Evolutionary conservation across 2,329 filamentous ascomycete genomes (phyloP).

Genomic region (Harringtonia aguacate): DNA sequence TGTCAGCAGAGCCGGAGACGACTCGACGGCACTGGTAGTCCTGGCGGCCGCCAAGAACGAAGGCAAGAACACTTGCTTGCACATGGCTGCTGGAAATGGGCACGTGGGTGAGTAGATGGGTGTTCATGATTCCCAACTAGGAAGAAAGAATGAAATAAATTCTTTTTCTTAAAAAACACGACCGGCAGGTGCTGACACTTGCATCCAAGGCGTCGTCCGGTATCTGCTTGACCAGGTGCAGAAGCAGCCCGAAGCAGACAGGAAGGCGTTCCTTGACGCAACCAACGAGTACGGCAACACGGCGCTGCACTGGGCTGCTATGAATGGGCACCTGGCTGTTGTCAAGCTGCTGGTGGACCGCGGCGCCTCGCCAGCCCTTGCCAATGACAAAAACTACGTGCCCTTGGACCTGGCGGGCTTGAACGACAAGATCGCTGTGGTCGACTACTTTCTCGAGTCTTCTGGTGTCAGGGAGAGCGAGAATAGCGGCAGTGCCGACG

Average conservation of each 20-base stretch:
- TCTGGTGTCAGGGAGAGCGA: constrained; percentile 31
- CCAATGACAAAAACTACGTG: constrained; percentile 78
- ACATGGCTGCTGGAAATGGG: constrained; percentile 90
- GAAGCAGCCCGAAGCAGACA: constrained; percentile 25
- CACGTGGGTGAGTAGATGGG: constrained; percentile 52
- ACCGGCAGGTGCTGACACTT: neutral
- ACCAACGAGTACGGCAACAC: constrained; percentile 82
- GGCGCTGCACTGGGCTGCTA: constrained; percentile 82
- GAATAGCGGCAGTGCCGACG: constrained; percentile 10
- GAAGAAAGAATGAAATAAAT: neutral
- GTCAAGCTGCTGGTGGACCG: constrained; percentile 68
- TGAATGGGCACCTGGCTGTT: constrained; percentile 75
- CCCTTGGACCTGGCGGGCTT: constrained; percentile 65
- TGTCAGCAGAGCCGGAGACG: constrained; percentile 48
- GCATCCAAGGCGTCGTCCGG: constrained; percentile 30
- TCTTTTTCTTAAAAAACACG: neutral
- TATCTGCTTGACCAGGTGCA: constrained; percentile 32
- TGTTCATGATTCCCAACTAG: neutral
- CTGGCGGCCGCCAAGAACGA: constrained; percentile 56
- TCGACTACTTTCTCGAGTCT: constrained; percentile 47
- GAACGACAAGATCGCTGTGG: constrained; percentile 55
- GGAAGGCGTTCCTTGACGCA: constrained; percentile 49
- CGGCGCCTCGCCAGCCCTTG: constrained; percentile 66
- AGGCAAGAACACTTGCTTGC: constrained; percentile 69
- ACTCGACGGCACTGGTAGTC: constrained; percentile 53